These are phyloP conservation scores for Lotus japonicus DNA, from an alignment of 306 rosid genomes.

Conservation along the genomic window DNA sequence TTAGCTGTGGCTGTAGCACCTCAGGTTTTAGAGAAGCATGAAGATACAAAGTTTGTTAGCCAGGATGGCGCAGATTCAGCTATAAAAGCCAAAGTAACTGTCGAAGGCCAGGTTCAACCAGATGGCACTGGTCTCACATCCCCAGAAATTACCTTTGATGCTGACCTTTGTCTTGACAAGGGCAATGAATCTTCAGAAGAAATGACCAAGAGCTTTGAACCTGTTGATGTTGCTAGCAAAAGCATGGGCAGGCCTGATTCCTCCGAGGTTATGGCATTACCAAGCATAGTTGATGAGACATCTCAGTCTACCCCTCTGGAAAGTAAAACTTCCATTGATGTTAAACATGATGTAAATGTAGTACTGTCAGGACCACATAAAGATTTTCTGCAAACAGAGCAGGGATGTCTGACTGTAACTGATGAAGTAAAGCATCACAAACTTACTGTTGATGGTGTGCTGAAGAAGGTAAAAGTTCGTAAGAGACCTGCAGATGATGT, in stretches of 20 bases:
- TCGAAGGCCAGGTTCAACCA: conserved; percentile 24
- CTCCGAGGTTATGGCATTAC: conserved; percentile 27
- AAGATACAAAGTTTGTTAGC: conserved; percentile 22
- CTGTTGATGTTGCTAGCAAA: conserved; percentile 1
- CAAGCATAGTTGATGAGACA: conserved; percentile 16
- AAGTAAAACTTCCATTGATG: conserved; percentile 13
- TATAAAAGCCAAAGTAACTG: conserved; percentile 30
- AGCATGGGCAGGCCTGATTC: conserved; percentile 23
- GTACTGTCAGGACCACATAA: conserved; percentile 21
- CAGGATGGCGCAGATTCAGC: conserved; percentile 23
- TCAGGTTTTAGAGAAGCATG: conserved; percentile 32
- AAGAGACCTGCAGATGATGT: conserved; percentile 49
- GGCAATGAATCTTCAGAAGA: conserved; percentile 29
- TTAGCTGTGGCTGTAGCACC: conserved; percentile 20
- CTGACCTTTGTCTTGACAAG: conserved; percentile 35
- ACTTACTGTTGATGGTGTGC: conserved; percentile 30
- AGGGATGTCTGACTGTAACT: conserved; percentile 8
- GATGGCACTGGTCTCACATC: conserved; percentile 22
- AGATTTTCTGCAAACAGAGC: conserved; percentile 23
- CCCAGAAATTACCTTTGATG: conserved; percentile 21
- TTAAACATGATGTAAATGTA: conserved; percentile 15
- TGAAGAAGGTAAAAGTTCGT: conserved; percentile 44
- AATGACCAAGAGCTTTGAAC: conserved; percentile 20
- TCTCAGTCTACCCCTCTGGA: conserved; percentile 31
- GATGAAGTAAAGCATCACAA: conserved; percentile 36